Percentiles rank a stretch among this genome's conserved stretches.
Evolutionary conservation across 768 basidiomycete genomes (phyloP).

Genomic region (Psilocybe sp.): DNA sequence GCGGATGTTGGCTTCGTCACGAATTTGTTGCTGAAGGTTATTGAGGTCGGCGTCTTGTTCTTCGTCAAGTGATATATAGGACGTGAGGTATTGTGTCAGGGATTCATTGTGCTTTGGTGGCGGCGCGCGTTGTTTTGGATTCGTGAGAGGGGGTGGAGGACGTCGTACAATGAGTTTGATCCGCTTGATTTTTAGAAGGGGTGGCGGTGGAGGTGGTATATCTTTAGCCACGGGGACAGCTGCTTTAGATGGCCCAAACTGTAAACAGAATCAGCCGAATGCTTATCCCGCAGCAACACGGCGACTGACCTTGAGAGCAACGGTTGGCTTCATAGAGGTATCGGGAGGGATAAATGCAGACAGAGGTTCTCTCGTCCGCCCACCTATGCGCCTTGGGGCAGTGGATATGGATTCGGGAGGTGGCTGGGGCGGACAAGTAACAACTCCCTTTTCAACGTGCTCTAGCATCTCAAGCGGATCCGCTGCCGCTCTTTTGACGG

Average conservation of each 20-base stretch:
- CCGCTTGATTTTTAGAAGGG: conserved; percentile 46
- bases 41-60: conserved; percentile 37
- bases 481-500: not conserved
- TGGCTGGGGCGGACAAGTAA: not conserved
- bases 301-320: no score
- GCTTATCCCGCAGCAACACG: no score
- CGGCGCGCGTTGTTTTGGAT: conserved; percentile 66
- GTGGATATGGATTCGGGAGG: conserved; percentile 13
- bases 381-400: conserved; percentile 5
- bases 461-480: not conserved
- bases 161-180: conserved; percentile 65
- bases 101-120: conserved; percentile 50
- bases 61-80: conserved; percentile 55
- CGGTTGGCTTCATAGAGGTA: no score
- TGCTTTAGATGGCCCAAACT: not conserved
- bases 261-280: not conserved
- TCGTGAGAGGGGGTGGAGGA: conserved; percentile 58
- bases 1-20: conserved; percentile 30
- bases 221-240: not conserved
- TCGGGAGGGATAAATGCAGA: no score
- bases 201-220: not conserved
- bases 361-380: conserved; percentile 6
- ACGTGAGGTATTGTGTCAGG: conserved; percentile 53
- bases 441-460: conserved; percentile 1
- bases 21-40: conserved; percentile 17